These are phyloP conservation scores for Tephrocybe sp. DNA, from an alignment of 768 basidiomycete genomes.

Conservation along the genomic window DNA sequence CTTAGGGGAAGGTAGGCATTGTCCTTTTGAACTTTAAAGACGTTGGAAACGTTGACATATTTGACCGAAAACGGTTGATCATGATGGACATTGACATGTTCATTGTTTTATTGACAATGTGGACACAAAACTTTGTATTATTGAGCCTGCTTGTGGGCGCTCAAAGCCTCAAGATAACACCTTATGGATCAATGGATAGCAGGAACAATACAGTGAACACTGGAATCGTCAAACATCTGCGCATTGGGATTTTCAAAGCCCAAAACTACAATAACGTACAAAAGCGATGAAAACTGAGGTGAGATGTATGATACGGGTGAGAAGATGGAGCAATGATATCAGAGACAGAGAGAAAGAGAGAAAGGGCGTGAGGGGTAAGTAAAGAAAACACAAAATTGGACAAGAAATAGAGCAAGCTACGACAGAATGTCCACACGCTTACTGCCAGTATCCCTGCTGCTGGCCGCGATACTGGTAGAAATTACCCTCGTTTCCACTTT, in stretches of 20 bases:
- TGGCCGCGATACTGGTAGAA: slow-evolving; percentile 77
- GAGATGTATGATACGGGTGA: slow-evolving; percentile 21
- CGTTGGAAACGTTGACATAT: too few relatives aligned
- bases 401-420: slow-evolving; percentile 11
- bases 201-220: too few relatives aligned
- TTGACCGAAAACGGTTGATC: too few relatives aligned
- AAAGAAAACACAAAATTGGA: slow-evolving; percentile 7
- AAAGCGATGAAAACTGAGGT: slow-evolving; percentile 16
- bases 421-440: slow-evolving; percentile 17
- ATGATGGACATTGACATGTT: too few relatives aligned
- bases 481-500: slow-evolving; percentile 58
- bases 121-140: too few relatives aligned
- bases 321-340: slow-evolving; percentile 15
- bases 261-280: slow-evolving; percentile 20
- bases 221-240: slow-evolving; percentile 2
- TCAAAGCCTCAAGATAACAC: too few relatives aligned
- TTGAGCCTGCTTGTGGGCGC: too few relatives aligned
- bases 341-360: slow-evolving; percentile 9
- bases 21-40: too few relatives aligned
- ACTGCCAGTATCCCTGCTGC: slow-evolving; percentile 64
- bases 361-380: slow-evolving; percentile 10
- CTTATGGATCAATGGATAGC: too few relatives aligned
- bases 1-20: too few relatives aligned
- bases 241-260: slow-evolving; percentile 13
- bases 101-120: too few relatives aligned